These are phyloP conservation scores for Vanrija pseudolonga DNA, from an alignment of 1,284 basidiomycete species.

Conservation along the genomic window DNA sequence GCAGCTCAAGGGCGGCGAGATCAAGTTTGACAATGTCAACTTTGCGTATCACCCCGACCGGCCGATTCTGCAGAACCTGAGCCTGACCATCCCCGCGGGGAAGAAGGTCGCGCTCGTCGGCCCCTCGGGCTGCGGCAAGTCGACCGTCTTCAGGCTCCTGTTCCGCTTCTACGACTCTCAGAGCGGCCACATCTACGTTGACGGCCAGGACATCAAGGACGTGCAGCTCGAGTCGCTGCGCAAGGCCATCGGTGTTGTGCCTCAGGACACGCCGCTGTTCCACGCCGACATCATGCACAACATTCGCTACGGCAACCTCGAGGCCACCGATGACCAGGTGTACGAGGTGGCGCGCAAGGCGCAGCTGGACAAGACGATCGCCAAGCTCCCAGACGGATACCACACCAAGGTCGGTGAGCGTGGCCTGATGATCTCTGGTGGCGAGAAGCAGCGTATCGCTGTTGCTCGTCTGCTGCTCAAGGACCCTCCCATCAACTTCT, in stretches of 20 bases:
- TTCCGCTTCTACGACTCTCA: slow-evolving; percentile 91
- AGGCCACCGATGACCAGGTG: slow-evolving; percentile 85
- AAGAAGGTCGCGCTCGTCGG: slow-evolving; percentile 96
- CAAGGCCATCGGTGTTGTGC: slow-evolving; percentile 81
- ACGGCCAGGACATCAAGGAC: slow-evolving; percentile 75
- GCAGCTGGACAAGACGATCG: slow-evolving; percentile 78
- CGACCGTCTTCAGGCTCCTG: slow-evolving; percentile 87
- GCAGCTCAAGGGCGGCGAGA: slow-evolving; percentile 72
- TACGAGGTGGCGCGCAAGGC: slow-evolving; percentile 76
- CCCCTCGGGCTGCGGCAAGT: slow-evolving; percentile 96
- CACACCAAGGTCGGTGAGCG: slow-evolving; percentile 89
- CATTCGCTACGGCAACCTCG: slow-evolving; percentile 85
- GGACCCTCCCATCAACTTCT: slow-evolving; percentile 91
- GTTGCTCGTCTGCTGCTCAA: slow-evolving; percentile 90
- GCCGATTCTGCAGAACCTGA: slow-evolving; percentile 81
- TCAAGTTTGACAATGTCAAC: slow-evolving; percentile 85
- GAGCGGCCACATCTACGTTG: slow-evolving; percentile 68
- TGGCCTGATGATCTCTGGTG: slow-evolving; percentile 95
- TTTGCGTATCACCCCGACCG: slow-evolving; percentile 89
- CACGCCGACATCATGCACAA: slow-evolving; percentile 94
- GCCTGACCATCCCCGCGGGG: slow-evolving; percentile 91
- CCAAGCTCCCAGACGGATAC: slow-evolving; percentile 79
- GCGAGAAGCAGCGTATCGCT: slow-evolving; percentile 94
- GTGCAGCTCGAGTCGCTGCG: slow-evolving; percentile 73
- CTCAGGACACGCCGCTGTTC: slow-evolving; percentile 96